Evolutionary conservation across 805 yeast species (phyloP), one percentile per base, ranked within the genome.

Genomic region (Metschnikowia cerradonensis): DNA sequence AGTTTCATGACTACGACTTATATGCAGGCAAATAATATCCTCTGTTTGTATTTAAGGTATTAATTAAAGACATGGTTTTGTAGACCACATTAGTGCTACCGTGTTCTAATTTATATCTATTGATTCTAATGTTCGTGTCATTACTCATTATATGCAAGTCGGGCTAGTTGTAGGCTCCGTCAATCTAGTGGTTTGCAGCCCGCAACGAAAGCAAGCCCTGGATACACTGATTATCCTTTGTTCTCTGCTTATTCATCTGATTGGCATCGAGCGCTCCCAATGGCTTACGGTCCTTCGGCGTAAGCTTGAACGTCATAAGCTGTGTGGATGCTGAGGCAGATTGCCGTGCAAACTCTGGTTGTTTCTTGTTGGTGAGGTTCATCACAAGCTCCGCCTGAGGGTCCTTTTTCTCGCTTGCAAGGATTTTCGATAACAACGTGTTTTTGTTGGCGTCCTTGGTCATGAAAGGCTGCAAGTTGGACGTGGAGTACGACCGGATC

Each of bases 331-430:
- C 60, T 32, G 49, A 37, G 6, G 54, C 54, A 26, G 50, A 44
- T 36, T 50, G 52, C 38, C 60, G 54, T 35, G 56, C 58, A 26
- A 56, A 56, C 41, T 52, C 60, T 15, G 60, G 60, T 47, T 56
- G 60, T 34, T 56, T 56, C 37, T 56, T 56, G 47, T 54, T 54
- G 53, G 56, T 56, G 51, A 56, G 50, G 46, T 48, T 56, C 55
- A 56, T 45, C 42, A 56, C 60, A 17, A 54, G 57, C 13, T 46
- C 45, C 38, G 47, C 23, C 41, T 41, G 50, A 10, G 19, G 26
- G 30, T 49, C 53, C 35, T 41, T 51, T 15, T 41, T 46, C 20
- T 47, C 49, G 23, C 43, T 17, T 33, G 55, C 55, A 23, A 52
- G 56, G 34, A 54, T 50, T 35, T 42, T 45, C 36, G 49, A 44